Conservation (phyloP, 345 rosid species). For the Anacardium occidentale region DNA sequence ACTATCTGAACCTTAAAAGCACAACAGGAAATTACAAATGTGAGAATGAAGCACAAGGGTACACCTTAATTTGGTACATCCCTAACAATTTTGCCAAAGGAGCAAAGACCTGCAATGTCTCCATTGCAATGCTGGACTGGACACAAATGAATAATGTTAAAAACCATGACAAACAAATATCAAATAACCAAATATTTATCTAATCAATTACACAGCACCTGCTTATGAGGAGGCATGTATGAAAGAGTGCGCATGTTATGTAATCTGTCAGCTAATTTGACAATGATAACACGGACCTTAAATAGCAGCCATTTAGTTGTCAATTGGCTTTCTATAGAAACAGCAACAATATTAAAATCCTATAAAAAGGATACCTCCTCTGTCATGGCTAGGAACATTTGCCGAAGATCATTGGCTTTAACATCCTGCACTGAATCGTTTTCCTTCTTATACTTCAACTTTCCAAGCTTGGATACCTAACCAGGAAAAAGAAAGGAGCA, state of each 20-base stretch:
- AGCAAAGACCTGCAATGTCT: constrained; percentile 96
- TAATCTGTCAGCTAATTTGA: constrained; percentile 95
- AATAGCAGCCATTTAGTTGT: constrained; percentile 27
- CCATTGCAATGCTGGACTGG: constrained; percentile 96
- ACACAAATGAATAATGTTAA: constrained; percentile 29
- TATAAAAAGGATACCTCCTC: constrained; percentile 61
- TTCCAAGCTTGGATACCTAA: constrained; percentile 95
- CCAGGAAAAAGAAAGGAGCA: constrained; percentile 8
- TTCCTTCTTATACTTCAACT: constrained; percentile 78
- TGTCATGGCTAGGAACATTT: constrained; percentile 98
- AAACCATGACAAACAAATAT: constrained; percentile 14
- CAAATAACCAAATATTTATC: constrained; percentile 17
- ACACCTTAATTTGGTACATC: constrained; percentile 97
- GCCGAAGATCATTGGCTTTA: constrained; percentile 97
- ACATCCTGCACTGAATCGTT: constrained; percentile 82
- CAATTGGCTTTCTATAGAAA: constrained; percentile 18
- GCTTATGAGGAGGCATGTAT: constrained; percentile 95
- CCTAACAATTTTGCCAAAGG: constrained; percentile 96
- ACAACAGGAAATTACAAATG: constrained; percentile 2
- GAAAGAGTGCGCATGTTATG: constrained; percentile 98
- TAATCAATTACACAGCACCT: constrained; percentile 48
- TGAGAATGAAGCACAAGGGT: background rate
- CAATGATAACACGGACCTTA: constrained; percentile 97
- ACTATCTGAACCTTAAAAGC: constrained; percentile 7
- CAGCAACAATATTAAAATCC: constrained; percentile 12